Evolutionary conservation across 73 alveolate genomes (phyloP).

Genomic region (Blepharisma stoltei): DNA sequence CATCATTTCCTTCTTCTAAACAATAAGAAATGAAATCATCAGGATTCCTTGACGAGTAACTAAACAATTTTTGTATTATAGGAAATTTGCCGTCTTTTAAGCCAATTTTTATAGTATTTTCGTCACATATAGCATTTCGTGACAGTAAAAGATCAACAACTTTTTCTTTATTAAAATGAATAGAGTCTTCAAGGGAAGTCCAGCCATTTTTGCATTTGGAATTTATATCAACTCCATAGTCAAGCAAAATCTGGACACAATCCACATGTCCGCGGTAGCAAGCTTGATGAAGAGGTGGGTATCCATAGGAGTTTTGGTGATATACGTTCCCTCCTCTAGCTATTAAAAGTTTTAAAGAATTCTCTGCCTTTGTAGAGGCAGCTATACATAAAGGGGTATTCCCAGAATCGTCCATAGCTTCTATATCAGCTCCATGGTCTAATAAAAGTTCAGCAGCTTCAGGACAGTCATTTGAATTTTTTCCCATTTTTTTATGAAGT

Average conservation of each 20-base stretch:
- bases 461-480: slow-evolving; percentile 77
- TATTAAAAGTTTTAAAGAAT: slow-evolving; percentile 62
- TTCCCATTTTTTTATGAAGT: slow-evolving; percentile 68
- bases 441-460: slow-evolving; percentile 71
- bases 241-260: slow-evolving; percentile 30
- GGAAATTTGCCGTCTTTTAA: background rate
- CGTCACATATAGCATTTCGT: background rate
- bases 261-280: slow-evolving; percentile 36
- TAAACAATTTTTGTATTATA: background rate
- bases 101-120: background rate
- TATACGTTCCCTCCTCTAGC: slow-evolving; percentile 55
- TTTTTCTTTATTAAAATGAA: slow-evolving; percentile 12
- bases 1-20: background rate
- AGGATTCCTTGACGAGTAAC: background rate
- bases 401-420: slow-evolving; percentile 66
- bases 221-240: slow-evolving; percentile 25
- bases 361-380: slow-evolving; percentile 70
- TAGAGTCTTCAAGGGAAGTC: background rate
- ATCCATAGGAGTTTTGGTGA: slow-evolving; percentile 38
- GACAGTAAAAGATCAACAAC: background rate
- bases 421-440: slow-evolving; percentile 73
- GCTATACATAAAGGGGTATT: slow-evolving; percentile 84
- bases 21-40: background rate
- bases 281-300: slow-evolving; percentile 45
- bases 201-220: background rate